phyloP scores from a whole-genome alignment of 805 yeast genomes.

The Hanseniaspora lachancei region DNA sequence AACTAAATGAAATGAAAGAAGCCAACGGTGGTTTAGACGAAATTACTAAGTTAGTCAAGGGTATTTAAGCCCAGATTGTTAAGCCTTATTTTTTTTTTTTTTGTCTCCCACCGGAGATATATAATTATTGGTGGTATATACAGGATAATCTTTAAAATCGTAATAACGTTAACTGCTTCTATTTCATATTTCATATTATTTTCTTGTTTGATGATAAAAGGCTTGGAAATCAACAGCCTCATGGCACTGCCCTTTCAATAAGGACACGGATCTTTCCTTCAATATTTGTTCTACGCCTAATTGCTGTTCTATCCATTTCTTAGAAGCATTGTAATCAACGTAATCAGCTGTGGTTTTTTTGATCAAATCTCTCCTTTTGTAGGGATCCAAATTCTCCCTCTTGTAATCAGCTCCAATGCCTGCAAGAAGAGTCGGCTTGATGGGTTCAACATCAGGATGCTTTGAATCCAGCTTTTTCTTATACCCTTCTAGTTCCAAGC shows the following conservation, averaged over 20 bases:
- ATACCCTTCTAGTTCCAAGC: slow-evolving; percentile 24
- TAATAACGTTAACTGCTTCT: background rate
- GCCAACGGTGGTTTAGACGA: slow-evolving; percentile 43
- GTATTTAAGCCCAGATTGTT: too few relatives aligned
- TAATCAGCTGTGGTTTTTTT: slow-evolving; percentile 25
- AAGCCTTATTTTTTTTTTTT: background rate
- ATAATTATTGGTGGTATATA: background rate
- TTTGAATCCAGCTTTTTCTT: slow-evolving; percentile 24
- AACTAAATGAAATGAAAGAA: slow-evolving; percentile 36
- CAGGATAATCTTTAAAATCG: background rate
- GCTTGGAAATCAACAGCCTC: slow-evolving; percentile 20
- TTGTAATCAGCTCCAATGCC: slow-evolving; percentile 18
- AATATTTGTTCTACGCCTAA: slow-evolving; percentile 31
- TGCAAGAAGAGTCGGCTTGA: slow-evolving; percentile 15
- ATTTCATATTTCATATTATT: background rate
- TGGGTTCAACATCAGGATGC: slow-evolving; percentile 1
- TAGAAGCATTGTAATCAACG: slow-evolving; percentile 22
- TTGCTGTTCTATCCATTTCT: slow-evolving; percentile 32
- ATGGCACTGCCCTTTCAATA: slow-evolving; percentile 30
- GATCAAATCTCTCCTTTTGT: slow-evolving; percentile 32
- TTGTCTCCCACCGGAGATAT: background rate
- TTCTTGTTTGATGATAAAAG: slow-evolving; percentile 10
- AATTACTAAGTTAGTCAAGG: slow-evolving; percentile 49
- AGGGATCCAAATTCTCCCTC: slow-evolving; percentile 35
- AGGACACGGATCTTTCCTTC: slow-evolving; percentile 26